Base-by-base conservation (phyloP, 768 basidiomycete species). In the Mycena galopus region DNA sequence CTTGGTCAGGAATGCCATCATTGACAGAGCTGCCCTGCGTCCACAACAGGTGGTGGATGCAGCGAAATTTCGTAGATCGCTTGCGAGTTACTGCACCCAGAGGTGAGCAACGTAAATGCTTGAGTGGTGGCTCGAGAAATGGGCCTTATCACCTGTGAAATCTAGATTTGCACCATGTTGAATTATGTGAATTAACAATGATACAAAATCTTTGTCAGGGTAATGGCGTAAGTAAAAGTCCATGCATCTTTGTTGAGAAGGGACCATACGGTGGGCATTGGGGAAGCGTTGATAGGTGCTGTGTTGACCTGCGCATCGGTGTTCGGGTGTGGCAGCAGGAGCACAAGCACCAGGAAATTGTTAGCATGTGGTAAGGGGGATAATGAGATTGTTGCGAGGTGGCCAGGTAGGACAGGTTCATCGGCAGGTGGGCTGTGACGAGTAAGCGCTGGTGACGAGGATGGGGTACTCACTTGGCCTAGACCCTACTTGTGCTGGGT, bases 151-250 rank as follows among this genome's bases (percentile, higher is more conserved):
- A 11, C 75, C 77, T 2, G 55, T 57, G 53, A 80, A 81, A 5
- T 80, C 79, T 55, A 80, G 73, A 27, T 74, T 71, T 2, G 78
- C 79, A 30, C 81, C 79, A 57, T 73, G 73, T 6, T 47, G 33
- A 58, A 81, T 47, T n/a, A 47, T 47, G 21, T 47, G 19, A n/a
- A 47, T n/a, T n/a, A n/a, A 21, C n/a, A 16, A 19, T 47, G 10
- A 7, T 47, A 47, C 44, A 47, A 47, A 47, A 21, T 47, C 2
- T 21, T 47, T 17, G 19, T 81, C 76, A 4, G 81, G 81, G 47
- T 82, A 81, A 16, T 81, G 79, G 0, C 4, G 27, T 25, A 82
- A 50, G 33, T 75, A 78, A 58, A 69, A 0, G 53, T 37, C 81
- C 80, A 82, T 4, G 76, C 72, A 0, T 72, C 62, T 3, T 57